These are phyloP conservation scores for Schizosaccharomyces cryophilus DNA, from an alignment of 805 yeast genomes.

Conservation along the genomic window DNA sequence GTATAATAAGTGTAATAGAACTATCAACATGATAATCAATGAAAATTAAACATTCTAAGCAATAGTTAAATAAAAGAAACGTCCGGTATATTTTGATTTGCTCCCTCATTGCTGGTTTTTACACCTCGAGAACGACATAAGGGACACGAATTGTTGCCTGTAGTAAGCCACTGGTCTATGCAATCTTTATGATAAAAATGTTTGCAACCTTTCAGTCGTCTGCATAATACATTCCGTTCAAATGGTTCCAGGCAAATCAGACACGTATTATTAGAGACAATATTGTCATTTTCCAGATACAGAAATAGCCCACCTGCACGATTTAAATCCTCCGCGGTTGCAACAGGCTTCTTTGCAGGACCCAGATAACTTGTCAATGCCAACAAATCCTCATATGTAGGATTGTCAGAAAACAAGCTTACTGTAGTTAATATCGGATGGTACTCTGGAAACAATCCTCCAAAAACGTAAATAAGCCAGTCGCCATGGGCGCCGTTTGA, in stretches of 20 bases:
- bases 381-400: conserved; percentile 25
- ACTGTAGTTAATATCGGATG: conserved; percentile 28
- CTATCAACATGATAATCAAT: neutral
- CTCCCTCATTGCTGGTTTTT: neutral
- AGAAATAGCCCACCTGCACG: conserved; percentile 17
- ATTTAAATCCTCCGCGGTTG: conserved; percentile 20
- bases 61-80: neutral
- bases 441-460: conserved; percentile 26
- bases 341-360: conserved; percentile 21
- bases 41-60: neutral
- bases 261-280: conserved; percentile 16
- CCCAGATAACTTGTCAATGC: conserved; percentile 26
- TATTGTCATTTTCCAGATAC: neutral
- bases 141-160: conserved; percentile 33
- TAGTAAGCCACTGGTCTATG: conserved; percentile 29
- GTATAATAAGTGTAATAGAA: too few relatives aligned
- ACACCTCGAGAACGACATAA: conserved; percentile 19
- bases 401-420: conserved; percentile 23
- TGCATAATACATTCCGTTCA: conserved; percentile 22
- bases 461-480: conserved; percentile 39
- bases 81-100: neutral
- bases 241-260: conserved; percentile 30
- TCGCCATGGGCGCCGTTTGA: neutral
- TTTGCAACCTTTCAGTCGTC: conserved; percentile 22
- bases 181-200: conserved; percentile 33